A percentile compares a stretch with the other conserved stretches of the same genome.
These are phyloP conservation scores for Penicillium vulpinum DNA, from an alignment of 2,329 filamentous ascomycete genomes.

Conservation along the genomic window DNA sequence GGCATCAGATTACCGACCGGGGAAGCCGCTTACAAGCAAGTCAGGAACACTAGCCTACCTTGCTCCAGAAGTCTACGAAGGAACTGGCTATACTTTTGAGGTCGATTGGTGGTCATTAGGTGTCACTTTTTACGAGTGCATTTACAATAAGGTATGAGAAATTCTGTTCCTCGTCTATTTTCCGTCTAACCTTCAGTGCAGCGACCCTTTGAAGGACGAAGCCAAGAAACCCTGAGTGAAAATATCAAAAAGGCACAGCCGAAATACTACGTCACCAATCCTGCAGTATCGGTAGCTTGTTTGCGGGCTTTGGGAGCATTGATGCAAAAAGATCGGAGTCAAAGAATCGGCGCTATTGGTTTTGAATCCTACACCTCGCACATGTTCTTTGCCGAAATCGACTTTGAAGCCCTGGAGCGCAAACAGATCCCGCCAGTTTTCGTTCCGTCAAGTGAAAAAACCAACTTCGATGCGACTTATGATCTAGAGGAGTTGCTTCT, in stretches of 20 bases:
- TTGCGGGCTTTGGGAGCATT: slow-evolving; percentile 84
- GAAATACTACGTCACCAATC: slow-evolving; percentile 88
- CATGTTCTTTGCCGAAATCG: slow-evolving; percentile 82
- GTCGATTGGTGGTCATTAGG: slow-evolving; percentile 99
- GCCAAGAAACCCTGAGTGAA: slow-evolving; percentile 74
- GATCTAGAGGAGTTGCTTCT: slow-evolving; percentile 90
- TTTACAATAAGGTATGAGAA: slow-evolving; percentile 82
- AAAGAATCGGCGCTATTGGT: slow-evolving; percentile 76
- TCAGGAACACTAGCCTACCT: slow-evolving; percentile 95
- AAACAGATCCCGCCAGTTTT: slow-evolving; percentile 93
- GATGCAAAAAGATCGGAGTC: slow-evolving; percentile 74
- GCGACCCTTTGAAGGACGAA: slow-evolving; percentile 91
- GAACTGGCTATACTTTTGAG: slow-evolving; percentile 82
- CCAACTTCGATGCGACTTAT: slow-evolving; percentile 98
- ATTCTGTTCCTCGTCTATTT: neutral
- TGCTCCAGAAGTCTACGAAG: slow-evolving; percentile 90
- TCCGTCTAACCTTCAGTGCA: slow-evolving; percentile 45
- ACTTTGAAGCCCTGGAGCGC: slow-evolving; percentile 79
- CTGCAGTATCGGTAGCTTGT: slow-evolving; percentile 83
- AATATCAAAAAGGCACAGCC: slow-evolving; percentile 80
- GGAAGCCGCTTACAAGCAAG: slow-evolving; percentile 85
- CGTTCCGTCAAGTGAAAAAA: slow-evolving; percentile 92
- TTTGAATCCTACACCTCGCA: slow-evolving; percentile 86
- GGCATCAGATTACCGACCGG: slow-evolving; percentile 84
- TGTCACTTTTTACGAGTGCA: slow-evolving; percentile 98